Evolutionary conservation across 257 asterid genomes (phyloP), one percentile per base, ranked within the genome.

Genomic region (Cordia subcordata): DNA sequence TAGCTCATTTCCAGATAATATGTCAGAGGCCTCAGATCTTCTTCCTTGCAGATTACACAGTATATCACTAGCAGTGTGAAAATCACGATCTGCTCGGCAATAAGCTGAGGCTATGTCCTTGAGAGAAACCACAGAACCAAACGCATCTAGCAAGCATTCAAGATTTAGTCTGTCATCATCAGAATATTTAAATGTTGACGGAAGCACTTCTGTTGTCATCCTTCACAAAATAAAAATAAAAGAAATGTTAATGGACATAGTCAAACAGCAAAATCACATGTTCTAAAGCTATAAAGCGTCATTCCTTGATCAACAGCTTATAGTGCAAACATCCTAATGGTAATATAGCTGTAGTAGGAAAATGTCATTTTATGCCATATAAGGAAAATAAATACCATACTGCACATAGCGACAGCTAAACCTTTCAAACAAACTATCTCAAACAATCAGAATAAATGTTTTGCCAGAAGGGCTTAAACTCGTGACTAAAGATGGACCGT

Each of bases 81-180:
- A 42, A 58, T 81, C 61, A 16, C 87, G 65, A 22, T 80, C 93
- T 21, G 95, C 60, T 68, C 78, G 66, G 53, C 79, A 74, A 60
- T 91, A 91, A 55, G 95, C 91, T 5, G 90, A 69, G 49, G 95
- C 90, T 46, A 91, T 91, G 67, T 84, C 90, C 37, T 82, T 63
- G 9, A 85, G 85, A 54, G 96, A 81, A 61, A 85, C 86, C 47
- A 59, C 61, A 49, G 90, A 79, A 60, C 95, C 86, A 70, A 91
- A 88, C 37, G 72, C 61, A 40, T 88, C 84, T 4, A 82, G 88
- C 84, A 91, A 71, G 39, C 17, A 65, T 71, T 77, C 75, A 46
- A 91, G 81, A 73, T 84, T 84, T 56, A 50, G 59, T 47, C 68
- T 44, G 57, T 91, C 96, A 23, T 66, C 78, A 21, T 70, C 85